These are phyloP conservation scores for Dendrocalamus latiflorus DNA, from an alignment of 202 grass and related monocot genomes.

Conservation along the genomic window DNA sequence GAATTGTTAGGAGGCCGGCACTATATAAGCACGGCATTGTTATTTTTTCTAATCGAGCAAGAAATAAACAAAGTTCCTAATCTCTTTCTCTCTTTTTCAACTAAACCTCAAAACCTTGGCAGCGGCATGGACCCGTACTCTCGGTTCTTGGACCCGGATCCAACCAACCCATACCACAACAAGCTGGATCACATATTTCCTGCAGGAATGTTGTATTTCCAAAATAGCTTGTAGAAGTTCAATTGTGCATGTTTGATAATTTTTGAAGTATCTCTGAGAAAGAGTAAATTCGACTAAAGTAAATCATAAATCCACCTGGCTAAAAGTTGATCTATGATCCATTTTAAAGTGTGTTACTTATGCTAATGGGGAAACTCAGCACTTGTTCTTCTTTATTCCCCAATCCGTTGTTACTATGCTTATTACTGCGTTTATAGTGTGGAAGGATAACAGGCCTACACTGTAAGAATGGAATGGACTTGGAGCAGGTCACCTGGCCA, in stretches of 20 bases:
- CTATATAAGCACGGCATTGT: too few species aligned
- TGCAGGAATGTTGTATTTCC: background rate
- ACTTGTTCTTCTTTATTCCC: background rate
- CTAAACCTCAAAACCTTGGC: too few species aligned
- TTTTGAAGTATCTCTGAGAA: background rate
- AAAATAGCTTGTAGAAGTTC: background rate
- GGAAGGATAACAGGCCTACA: constrained; percentile 42
- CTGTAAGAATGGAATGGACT: constrained; percentile 46
- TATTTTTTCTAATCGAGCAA: too few species aligned
- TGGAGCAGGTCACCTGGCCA: constrained; percentile 54
- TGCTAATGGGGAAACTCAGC: background rate
- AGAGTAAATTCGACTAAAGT: constrained; percentile 1
- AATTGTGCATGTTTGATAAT: background rate
- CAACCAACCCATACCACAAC: too few species aligned
- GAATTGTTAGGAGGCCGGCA: too few species aligned
- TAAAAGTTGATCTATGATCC: background rate
- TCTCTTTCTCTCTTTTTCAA: too few species aligned
- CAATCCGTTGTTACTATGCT: background rate
- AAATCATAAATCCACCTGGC: background rate
- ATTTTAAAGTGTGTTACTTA: background rate
- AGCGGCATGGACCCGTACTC: too few species aligned
- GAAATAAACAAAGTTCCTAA: too few species aligned
- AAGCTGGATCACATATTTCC: too few species aligned
- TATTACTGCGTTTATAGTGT: constrained; percentile 38
- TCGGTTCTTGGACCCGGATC: too few species aligned